Evolutionary conservation across 176 grass and related monocot genomes (phyloP).

Genomic region (Musa troglodytarum): DNA sequence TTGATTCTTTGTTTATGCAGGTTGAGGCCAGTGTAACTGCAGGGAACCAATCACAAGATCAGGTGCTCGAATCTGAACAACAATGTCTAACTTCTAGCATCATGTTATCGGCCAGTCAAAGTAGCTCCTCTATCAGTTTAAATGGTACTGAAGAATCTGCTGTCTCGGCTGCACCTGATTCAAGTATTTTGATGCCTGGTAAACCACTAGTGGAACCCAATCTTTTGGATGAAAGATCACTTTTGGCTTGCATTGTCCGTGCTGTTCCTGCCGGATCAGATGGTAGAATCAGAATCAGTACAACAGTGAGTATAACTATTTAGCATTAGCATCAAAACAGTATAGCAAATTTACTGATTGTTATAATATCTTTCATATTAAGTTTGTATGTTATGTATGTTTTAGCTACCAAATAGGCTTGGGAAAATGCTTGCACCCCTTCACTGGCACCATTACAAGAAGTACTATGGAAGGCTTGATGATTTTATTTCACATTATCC

Average conservation of each 20-base stretch:
- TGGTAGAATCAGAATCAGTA: constrained; percentile 76
- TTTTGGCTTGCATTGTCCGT: constrained; percentile 90
- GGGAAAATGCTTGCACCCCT: constrained; percentile 94
- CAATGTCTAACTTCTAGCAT: constrained; percentile 24
- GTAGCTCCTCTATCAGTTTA: constrained; percentile 13
- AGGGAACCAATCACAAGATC: constrained; percentile 32
- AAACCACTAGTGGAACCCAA: constrained; percentile 37
- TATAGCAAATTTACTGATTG: background rate
- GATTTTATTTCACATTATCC: constrained; percentile 85
- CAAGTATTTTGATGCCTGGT: constrained; percentile 22
- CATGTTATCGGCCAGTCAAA: constrained; percentile 29
- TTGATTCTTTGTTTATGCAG: constrained; percentile 7
- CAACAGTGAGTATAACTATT: constrained; percentile 53
- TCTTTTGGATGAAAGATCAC: constrained; percentile 77
- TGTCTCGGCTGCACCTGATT: background rate
- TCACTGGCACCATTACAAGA: constrained; percentile 96
- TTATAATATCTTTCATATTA: background rate
- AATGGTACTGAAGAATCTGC: constrained; percentile 30
- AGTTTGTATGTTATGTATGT: background rate
- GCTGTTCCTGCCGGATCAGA: constrained; percentile 71
- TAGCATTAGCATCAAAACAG: background rate
- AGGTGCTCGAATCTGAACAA: constrained; percentile 16
- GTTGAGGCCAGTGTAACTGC: constrained; percentile 28
- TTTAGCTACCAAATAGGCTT: constrained; percentile 92
- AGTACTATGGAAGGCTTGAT: constrained; percentile 82